Percentiles rank a stretch among this genome's conserved stretches.
Conservation (phyloP, 257 asterid species). For the Pogostemon cablin region DNA sequence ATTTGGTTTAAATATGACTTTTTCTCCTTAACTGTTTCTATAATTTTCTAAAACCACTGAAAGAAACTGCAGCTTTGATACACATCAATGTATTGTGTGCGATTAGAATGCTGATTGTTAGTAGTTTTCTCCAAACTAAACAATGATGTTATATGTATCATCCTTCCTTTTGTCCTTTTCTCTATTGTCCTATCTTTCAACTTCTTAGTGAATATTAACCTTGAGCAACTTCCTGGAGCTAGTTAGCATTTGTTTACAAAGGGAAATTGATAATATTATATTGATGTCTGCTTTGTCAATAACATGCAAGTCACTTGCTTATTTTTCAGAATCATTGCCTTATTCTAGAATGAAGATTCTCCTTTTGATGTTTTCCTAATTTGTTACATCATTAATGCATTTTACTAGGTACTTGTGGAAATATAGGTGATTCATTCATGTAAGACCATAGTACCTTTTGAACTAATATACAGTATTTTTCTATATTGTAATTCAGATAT, state of each 20-base stretch:
- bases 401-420: too few species aligned
- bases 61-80: neutral
- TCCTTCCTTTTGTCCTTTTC: neutral
- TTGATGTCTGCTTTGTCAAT: neutral
- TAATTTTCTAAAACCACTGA: conserved; percentile 10
- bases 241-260: neutral
- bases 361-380: too few species aligned
- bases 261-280: neutral
- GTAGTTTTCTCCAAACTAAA: neutral
- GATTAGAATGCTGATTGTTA: neutral
- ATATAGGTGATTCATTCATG: too few species aligned
- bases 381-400: too few species aligned
- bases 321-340: neutral
- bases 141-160: neutral
- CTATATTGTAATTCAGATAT: neutral
- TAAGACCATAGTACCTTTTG: conserved; percentile 9
- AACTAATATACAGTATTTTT: conserved; percentile 16
- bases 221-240: neutral
- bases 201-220: neutral
- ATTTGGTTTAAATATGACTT: neutral
- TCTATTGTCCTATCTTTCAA: neutral
- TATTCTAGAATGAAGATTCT: neutral
- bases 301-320: neutral
- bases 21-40: neutral
- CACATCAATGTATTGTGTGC: neutral